phyloP scores from a whole-genome alignment of 2,329 filamentous ascomycete species.

The Chaetomiaceae sp. region DNA sequence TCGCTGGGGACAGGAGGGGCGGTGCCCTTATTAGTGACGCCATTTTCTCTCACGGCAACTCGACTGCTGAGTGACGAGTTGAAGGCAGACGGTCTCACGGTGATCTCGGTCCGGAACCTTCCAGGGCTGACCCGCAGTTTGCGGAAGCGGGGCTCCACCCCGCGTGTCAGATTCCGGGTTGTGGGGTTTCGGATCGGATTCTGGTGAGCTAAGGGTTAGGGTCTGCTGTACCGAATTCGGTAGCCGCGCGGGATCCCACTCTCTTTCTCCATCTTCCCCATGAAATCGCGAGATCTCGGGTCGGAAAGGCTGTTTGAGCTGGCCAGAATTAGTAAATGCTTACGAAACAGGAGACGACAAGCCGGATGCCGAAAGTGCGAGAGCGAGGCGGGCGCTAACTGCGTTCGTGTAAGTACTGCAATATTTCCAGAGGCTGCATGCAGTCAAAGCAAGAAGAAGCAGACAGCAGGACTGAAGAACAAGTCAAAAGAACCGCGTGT shows the following conservation, averaged over 20 bases:
- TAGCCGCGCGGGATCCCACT: background rate
- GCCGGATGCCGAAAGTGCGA: slow-evolving; percentile 4
- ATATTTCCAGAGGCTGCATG: background rate
- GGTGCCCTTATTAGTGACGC: slow-evolving; percentile 32
- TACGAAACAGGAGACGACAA: slow-evolving; percentile 1
- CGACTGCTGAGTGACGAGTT: background rate
- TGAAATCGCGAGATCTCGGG: background rate
- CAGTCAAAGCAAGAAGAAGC: no score
- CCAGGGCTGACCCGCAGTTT: background rate
- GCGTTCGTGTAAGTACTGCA: no score
- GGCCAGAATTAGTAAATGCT: slow-evolving; percentile 11
- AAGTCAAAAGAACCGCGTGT: background rate
- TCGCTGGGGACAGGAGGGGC: slow-evolving; percentile 70
- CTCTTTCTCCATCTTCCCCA: no score
- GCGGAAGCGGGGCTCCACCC: background rate
- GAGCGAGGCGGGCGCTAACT: background rate
- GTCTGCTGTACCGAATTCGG: background rate
- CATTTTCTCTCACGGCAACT: slow-evolving; percentile 24
- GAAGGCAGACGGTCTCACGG: no score
- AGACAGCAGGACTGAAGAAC: background rate
- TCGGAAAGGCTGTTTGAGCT: background rate
- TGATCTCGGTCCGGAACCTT: background rate
- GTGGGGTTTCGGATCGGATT: background rate
- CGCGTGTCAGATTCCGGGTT: no score
- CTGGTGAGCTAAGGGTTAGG: background rate